Conservation (phyloP, 441 rosid genomes). For the Sinapis alba region DNA sequence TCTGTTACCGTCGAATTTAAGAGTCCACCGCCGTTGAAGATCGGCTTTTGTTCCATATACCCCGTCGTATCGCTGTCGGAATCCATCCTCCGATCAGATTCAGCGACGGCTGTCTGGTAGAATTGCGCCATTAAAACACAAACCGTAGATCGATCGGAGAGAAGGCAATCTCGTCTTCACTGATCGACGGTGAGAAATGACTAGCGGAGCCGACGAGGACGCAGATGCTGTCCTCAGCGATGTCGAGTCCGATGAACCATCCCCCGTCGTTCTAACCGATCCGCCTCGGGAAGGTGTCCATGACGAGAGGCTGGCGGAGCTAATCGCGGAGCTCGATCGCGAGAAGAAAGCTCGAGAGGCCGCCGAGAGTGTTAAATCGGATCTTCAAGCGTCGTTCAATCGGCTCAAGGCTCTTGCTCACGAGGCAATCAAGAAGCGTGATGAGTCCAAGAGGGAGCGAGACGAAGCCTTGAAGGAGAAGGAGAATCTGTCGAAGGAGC, state of each 20-base stretch:
- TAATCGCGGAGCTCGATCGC: slow-evolving; percentile 77
- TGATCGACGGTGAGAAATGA: slow-evolving; percentile 40
- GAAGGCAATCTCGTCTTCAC: background rate
- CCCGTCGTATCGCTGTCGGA: background rate
- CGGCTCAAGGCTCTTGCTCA: slow-evolving; percentile 74
- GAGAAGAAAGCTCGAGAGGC: slow-evolving; percentile 76
- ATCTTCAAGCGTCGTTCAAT: slow-evolving; percentile 57
- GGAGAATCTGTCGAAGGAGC: slow-evolving; percentile 52
- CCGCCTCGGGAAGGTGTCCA: slow-evolving; percentile 50
- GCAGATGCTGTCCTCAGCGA: slow-evolving; percentile 84
- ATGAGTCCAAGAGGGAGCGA: slow-evolving; percentile 65
- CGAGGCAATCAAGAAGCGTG: slow-evolving; percentile 83
- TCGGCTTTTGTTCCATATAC: background rate
- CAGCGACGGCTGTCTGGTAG: background rate
- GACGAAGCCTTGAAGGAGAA: slow-evolving; percentile 78
- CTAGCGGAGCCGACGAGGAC: slow-evolving; percentile 59
- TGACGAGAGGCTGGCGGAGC: slow-evolving; percentile 56
- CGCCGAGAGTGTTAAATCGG: slow-evolving; percentile 72
- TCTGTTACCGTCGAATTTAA: background rate
- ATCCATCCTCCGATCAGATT: background rate
- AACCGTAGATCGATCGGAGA: slow-evolving; percentile 32
- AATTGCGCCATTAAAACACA: background rate
- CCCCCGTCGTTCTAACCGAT: slow-evolving; percentile 46
- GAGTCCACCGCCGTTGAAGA: slow-evolving; percentile 16
- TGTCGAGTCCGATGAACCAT: slow-evolving; percentile 74